Conservation (phyloP, 257 asterid genomes). For the Solanum ahanhuiri region DNA sequence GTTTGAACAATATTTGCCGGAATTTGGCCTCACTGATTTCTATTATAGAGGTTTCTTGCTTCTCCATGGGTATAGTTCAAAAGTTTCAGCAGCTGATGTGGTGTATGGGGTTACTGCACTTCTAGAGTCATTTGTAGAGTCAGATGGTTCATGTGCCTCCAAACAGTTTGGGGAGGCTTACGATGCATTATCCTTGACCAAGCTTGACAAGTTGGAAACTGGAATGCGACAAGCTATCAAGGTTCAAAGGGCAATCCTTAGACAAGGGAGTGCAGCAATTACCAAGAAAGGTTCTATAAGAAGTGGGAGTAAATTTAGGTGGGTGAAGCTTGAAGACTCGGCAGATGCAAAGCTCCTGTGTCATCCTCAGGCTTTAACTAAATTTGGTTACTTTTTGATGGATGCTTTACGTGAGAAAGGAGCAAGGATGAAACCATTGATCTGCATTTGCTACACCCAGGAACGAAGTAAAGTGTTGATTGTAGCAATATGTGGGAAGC, state of each 20-base stretch:
- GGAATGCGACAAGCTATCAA: slow-evolving; percentile 95
- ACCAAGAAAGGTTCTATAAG: slow-evolving; percentile 91
- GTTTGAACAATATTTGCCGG: slow-evolving; percentile 85
- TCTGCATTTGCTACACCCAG: slow-evolving; percentile 73
- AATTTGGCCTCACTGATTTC: slow-evolving; percentile 86
- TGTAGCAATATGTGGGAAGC: slow-evolving; percentile 94
- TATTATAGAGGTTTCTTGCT: slow-evolving; percentile 76
- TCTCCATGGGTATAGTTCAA: slow-evolving; percentile 77
- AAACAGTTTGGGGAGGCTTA: slow-evolving; percentile 75
- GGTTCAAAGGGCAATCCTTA: slow-evolving; percentile 86
- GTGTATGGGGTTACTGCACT: slow-evolving; percentile 91
- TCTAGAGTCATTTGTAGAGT: slow-evolving; percentile 65
- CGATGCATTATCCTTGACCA: slow-evolving; percentile 68
- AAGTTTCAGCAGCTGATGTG: slow-evolving; percentile 92
- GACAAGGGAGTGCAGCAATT: slow-evolving; percentile 96
- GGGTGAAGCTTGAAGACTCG: slow-evolving; percentile 93
- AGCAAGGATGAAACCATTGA: slow-evolving; percentile 90
- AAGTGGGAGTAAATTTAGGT: slow-evolving; percentile 90
- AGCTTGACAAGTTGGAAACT: slow-evolving; percentile 63
- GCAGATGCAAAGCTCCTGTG: slow-evolving; percentile 71
- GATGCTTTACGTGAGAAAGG: slow-evolving; percentile 97
- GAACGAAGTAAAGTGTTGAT: slow-evolving; percentile 57
- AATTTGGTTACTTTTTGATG: slow-evolving; percentile 80
- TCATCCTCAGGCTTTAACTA: slow-evolving; percentile 89
- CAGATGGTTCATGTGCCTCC: slow-evolving; percentile 78